Conservation (phyloP, 2,329 filamentous ascomycete genomes). For the Hymenoscyphus linearis region DNA sequence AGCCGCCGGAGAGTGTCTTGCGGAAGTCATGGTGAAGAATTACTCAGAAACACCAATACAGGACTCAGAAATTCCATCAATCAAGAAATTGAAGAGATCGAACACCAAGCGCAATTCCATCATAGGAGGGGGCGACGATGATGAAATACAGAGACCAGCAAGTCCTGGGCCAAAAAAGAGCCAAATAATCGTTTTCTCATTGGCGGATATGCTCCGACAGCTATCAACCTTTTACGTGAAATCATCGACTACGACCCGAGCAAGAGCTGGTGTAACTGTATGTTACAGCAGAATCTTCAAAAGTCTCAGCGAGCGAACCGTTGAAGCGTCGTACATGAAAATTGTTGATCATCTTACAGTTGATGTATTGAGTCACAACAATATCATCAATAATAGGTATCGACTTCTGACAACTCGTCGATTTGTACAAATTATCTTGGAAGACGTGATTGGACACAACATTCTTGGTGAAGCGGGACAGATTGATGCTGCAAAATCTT, state of each 20-base stretch:
- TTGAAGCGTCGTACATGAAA: conserved; percentile 75
- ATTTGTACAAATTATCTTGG: conserved; percentile 77
- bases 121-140: conserved; percentile 71
- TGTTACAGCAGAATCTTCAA: conserved; percentile 81
- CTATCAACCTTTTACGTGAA: conserved; percentile 77
- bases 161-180: conserved; percentile 72
- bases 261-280: conserved; percentile 75
- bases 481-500: conserved; percentile 69
- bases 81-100: conserved; percentile 66
- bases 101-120: conserved; percentile 51
- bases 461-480: conserved; percentile 89
- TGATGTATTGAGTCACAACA: conserved; percentile 72
- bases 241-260: conserved; percentile 70
- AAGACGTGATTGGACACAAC: conserved; percentile 73
- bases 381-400: conserved; percentile 79
- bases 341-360: conserved; percentile 77
- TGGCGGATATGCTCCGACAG: conserved; percentile 72
- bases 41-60: conserved; percentile 58
- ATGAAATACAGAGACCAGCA: conserved; percentile 58
- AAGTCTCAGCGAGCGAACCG: conserved; percentile 71
- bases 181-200: conserved; percentile 66
- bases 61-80: conserved; percentile 48
- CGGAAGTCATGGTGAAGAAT: conserved; percentile 75
- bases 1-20: conserved; percentile 79
- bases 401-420: conserved; percentile 78